Evolutionary conservation across 2,329 filamentous ascomycete genomes (phyloP).

Genomic region (Rosellinia necatrix): DNA sequence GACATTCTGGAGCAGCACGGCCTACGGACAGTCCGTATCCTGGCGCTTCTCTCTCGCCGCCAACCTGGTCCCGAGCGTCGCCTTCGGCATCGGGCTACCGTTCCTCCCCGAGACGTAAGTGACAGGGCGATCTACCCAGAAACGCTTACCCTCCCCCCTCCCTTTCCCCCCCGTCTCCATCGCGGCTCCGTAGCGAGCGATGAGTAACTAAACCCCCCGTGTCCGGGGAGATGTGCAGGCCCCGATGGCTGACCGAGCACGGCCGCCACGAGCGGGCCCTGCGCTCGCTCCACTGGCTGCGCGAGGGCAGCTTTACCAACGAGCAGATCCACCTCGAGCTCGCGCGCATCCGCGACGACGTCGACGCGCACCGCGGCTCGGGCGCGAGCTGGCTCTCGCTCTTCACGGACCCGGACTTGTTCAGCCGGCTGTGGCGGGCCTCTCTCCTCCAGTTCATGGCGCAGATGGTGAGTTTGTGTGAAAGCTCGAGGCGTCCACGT

Average conservation of each 20-base stretch:
- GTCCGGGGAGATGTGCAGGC: slow-evolving; percentile 46
- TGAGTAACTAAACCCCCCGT: too few relatives aligned
- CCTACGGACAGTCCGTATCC: slow-evolving; percentile 52
- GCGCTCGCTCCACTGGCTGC: slow-evolving; percentile 52
- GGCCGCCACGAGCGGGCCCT: slow-evolving; percentile 49
- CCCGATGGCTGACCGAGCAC: slow-evolving; percentile 62
- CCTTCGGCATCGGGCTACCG: slow-evolving; percentile 56
- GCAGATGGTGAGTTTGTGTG: slow-evolving; percentile 49
- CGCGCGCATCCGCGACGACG: slow-evolving; percentile 50
- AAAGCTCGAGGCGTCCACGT: too few relatives aligned
- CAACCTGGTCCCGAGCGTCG: slow-evolving; percentile 55
- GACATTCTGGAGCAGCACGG: slow-evolving; percentile 54
- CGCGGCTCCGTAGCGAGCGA: too few relatives aligned
- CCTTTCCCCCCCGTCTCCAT: background rate
- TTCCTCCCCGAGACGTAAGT: slow-evolving; percentile 59
- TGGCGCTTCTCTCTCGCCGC: slow-evolving; percentile 58
- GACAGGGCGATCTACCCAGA: too few relatives aligned
- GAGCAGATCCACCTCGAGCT: slow-evolving; percentile 50
- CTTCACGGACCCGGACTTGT: slow-evolving; percentile 53
- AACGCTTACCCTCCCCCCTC: too few relatives aligned
- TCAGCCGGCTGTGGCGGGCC: slow-evolving; percentile 60
- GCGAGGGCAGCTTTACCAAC: slow-evolving; percentile 47
- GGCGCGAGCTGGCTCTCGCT: slow-evolving; percentile 51
- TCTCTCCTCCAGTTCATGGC: slow-evolving; percentile 63
- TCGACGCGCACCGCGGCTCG: slow-evolving; percentile 45